Evolutionary conservation across 768 basidiomycete genomes (phyloP).

Genomic region (Trametes punicea): DNA sequence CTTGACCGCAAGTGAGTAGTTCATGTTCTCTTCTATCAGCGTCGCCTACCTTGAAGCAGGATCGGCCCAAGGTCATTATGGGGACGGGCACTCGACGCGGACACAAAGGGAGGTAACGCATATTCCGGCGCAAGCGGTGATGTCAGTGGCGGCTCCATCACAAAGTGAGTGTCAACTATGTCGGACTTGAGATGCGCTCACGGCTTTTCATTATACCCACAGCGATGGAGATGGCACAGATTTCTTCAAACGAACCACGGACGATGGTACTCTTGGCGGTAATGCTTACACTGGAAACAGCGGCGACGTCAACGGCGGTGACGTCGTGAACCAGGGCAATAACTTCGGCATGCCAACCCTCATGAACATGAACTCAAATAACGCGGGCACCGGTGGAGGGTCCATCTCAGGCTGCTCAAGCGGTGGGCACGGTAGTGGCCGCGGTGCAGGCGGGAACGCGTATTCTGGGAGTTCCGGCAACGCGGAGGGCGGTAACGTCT

Average conservation of each 20-base stretch:
- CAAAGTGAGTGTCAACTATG: background rate
- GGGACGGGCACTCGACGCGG: constrained; percentile 16
- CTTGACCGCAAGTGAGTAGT: constrained; percentile 3
- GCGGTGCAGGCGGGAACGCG: constrained; percentile 16
- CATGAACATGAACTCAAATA: constrained; percentile 33
- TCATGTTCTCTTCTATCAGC: too few relatives aligned
- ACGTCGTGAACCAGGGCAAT: constrained; percentile 20
- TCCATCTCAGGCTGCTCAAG: constrained; percentile 28
- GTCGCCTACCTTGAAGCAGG: background rate
- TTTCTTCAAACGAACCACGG: constrained; percentile 19
- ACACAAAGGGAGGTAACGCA: constrained; percentile 24
- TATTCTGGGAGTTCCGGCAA: constrained; percentile 23
- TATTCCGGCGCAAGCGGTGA: constrained; percentile 19
- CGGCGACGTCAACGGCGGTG: constrained; percentile 26
- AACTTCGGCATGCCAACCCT: constrained; percentile 27
- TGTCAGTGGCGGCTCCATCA: background rate
- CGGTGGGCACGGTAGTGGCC: constrained; percentile 20
- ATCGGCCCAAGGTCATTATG: background rate
- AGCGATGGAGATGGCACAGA: background rate
- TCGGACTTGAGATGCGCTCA: background rate
- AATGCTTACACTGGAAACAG: constrained; percentile 27
- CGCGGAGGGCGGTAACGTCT: constrained; percentile 29
- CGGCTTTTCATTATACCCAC: background rate
- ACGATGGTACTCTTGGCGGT: constrained; percentile 26
- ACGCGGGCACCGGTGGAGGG: constrained; percentile 28